Conservation (phyloP, 2,329 filamentous ascomycete genomes). For the Grosmannia huntii region DNA sequence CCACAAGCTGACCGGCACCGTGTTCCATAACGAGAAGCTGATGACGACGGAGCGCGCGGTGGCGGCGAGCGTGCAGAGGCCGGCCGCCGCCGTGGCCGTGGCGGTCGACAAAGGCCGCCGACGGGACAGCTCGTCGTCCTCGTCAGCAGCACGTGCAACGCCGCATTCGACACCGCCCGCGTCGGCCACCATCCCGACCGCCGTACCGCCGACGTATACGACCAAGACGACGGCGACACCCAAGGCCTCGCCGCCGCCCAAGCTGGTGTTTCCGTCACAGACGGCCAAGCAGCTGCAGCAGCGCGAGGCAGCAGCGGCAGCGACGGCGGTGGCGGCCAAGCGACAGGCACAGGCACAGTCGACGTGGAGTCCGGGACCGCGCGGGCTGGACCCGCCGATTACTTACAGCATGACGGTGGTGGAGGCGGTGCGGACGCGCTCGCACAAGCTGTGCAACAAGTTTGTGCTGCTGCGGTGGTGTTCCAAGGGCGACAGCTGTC, state of each 20-base stretch:
- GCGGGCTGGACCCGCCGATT: slow-evolving; percentile 42
- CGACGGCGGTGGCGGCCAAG: slow-evolving; percentile 11
- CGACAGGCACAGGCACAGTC: slow-evolving; percentile 14
- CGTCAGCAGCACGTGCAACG: too few relatives aligned
- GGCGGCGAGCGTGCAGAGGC: background rate
- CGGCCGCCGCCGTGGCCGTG: too few relatives aligned
- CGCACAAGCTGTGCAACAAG: slow-evolving; percentile 49
- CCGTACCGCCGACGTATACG: background rate
- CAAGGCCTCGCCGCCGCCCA: slow-evolving; percentile 7
- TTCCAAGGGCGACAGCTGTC: slow-evolving; percentile 38
- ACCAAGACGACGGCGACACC: background rate
- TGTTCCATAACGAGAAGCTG: slow-evolving; percentile 44
- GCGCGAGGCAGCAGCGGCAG: slow-evolving; percentile 15
- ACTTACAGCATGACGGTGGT: slow-evolving; percentile 30
- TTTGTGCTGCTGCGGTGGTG: slow-evolving; percentile 47
- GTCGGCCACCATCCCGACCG: slow-evolving; percentile 15
- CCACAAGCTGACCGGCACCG: slow-evolving; percentile 28
- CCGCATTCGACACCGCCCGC: slow-evolving; percentile 10
- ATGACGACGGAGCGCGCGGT: slow-evolving; percentile 19
- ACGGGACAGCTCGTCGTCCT: background rate
- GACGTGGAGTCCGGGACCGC: slow-evolving; percentile 43
- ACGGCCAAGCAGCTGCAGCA: slow-evolving; percentile 9
- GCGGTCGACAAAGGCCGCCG: background rate
- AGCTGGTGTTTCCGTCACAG: slow-evolving; percentile 26
- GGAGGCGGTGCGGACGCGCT: slow-evolving; percentile 43